phyloP scores from a whole-genome alignment of 371 early-diverging fungal species.

The Encephalitozoon intestinalis region DNA sequence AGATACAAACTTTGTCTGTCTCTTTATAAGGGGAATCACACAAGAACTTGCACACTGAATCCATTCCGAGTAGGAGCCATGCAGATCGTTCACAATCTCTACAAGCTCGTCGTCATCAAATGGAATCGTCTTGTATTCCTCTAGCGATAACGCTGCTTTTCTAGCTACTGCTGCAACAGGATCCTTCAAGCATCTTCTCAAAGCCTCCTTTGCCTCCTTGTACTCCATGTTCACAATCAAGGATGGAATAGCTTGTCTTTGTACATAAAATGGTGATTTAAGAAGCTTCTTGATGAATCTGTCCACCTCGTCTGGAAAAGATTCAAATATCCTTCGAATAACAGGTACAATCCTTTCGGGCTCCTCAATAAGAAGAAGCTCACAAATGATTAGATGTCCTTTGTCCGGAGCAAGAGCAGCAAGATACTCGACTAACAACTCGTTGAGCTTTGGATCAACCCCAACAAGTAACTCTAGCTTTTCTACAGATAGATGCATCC shows the following conservation, averaged over 20 bases:
- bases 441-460: not conserved
- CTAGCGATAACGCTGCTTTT: not conserved
- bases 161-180: not conserved
- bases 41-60: conserved; percentile 13
- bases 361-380: conserved; percentile 17
- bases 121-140: not conserved
- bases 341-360: not conserved
- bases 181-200: conserved; percentile 16
- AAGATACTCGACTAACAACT: not conserved
- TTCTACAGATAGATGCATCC: not conserved
- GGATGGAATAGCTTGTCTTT: conserved; percentile 17
- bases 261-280: conserved; percentile 14
- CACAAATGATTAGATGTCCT: not conserved
- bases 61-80: conserved; percentile 9
- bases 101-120: conserved; percentile 29
- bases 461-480: conserved; percentile 13
- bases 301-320: not conserved
- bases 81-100: not conserved
- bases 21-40: conserved; percentile 15
- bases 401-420: not conserved
- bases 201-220: not conserved
- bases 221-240: not conserved
- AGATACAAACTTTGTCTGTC: conserved; percentile 6
- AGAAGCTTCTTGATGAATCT: not conserved
- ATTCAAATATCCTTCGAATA: not conserved